Percentiles rank a stretch among this genome's conserved stretches.
Conservation (phyloP, 345 rosid genomes). For the Turnera subulata region DNA sequence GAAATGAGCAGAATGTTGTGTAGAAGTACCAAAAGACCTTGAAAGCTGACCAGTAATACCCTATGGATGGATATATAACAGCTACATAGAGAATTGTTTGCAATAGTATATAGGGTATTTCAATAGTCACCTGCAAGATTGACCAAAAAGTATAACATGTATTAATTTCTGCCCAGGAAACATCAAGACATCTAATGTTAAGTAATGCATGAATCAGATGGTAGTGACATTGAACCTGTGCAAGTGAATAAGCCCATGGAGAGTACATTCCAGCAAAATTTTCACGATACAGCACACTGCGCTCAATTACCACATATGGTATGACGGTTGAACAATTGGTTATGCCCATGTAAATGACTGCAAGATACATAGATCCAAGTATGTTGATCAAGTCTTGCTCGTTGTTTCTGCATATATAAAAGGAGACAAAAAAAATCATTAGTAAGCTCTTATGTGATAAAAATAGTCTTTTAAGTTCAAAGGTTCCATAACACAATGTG, state of each 20-base stretch:
- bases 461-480: too few species aligned
- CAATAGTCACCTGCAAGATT: constrained; percentile 19
- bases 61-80: constrained; percentile 11
- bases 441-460: too few species aligned
- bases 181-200: too few species aligned
- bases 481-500: too few species aligned
- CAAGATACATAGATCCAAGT: constrained; percentile 39
- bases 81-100: not conserved
- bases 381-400: constrained; percentile 52
- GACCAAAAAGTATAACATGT: too few species aligned
- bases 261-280: constrained; percentile 49
- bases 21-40: too few species aligned
- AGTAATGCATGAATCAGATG: too few species aligned
- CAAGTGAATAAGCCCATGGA: constrained; percentile 49
- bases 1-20: constrained; percentile 21
- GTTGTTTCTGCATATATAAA: constrained; percentile 26
- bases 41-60: not conserved
- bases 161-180: too few species aligned
- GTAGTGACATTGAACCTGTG: constrained; percentile 60
- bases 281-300: constrained; percentile 14
- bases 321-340: constrained; percentile 40
- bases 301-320: constrained; percentile 39
- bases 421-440: not conserved
- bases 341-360: constrained; percentile 33
- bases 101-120: constrained; percentile 18